phyloP scores from a whole-genome alignment of 371 early-diverging fungal genomes.

The Mortierella sp. region DNA sequence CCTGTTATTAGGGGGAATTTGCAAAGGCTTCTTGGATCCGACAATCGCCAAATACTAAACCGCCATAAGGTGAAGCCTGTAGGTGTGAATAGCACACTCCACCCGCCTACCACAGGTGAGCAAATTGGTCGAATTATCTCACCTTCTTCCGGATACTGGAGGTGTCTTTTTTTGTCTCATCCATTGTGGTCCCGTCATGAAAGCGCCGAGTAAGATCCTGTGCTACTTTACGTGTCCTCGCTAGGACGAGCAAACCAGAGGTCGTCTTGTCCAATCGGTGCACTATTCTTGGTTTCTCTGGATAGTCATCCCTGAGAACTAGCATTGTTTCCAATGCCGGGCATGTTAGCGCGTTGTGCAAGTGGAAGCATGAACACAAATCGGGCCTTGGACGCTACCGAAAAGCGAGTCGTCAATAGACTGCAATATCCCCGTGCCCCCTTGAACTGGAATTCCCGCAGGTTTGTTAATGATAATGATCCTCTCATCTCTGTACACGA shows the following conservation, averaged over 20 bases:
- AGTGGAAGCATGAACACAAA: background rate
- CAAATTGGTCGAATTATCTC: too few species aligned
- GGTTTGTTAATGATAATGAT: slow-evolving; percentile 34
- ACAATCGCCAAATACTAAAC: slow-evolving; percentile 25
- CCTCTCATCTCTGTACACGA: slow-evolving; percentile 29
- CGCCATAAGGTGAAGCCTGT: background rate
- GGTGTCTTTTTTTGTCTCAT: background rate
- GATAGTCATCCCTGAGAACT: slow-evolving; percentile 17
- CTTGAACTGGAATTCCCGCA: slow-evolving; percentile 33
- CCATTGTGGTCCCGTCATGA: slow-evolving; percentile 13
- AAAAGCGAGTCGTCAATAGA: slow-evolving; percentile 23
- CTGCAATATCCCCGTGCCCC: slow-evolving; percentile 15
- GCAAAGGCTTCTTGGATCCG: slow-evolving; percentile 10
- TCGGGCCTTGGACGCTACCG: slow-evolving; percentile 1
- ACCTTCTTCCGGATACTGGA: slow-evolving; percentile 18
- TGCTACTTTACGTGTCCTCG: slow-evolving; percentile 37
- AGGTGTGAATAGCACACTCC: too few species aligned
- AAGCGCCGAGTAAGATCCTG: slow-evolving; percentile 29
- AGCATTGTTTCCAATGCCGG: too few species aligned
- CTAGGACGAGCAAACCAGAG: slow-evolving; percentile 30
- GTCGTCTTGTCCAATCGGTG: slow-evolving; percentile 41
- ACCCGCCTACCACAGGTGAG: too few species aligned
- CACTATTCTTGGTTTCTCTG: slow-evolving; percentile 29
- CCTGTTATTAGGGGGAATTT: too few species aligned
- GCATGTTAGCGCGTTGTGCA: too few species aligned